Evolutionary conservation across 1,284 basidiomycete genomes (phyloP), one percentile per base, ranked within the genome.

Genomic region (Kwoniella shivajii): DNA sequence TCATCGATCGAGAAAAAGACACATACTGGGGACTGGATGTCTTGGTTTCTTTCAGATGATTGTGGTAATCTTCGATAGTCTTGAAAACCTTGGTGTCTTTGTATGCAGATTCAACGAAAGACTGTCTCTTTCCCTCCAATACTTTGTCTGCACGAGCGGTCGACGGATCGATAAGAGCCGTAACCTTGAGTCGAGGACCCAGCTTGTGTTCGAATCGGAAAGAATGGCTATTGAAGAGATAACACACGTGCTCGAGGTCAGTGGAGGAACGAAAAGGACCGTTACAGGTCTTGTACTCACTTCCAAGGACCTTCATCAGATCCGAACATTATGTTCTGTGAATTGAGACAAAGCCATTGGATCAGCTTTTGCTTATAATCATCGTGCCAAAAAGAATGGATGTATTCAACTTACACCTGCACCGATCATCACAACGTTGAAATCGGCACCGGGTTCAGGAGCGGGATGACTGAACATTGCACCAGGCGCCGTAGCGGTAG

Each of bases 171-270:
- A 99, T 89, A 56, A 99, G 82, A 14, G 92, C 95, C 54, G 92
- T 86, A 52, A 99, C 92, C 78, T 96, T 97, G 78, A 99, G 88
- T 69, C 95, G 90, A 22, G 88, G 89, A 44, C 95, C 95, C 59
- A 99, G 89, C 82, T 99, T 97, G 81, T 94, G 77, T 82, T 94
- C 92, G 67, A 95, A 86, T 73, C 92, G 89, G 85, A 94, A 92
- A 47, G 91, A 94, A 78, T 95, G 92, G 79, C 94, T 93, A 88
- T 88, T 26, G n/a, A n/a, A 33, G n/a, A 31, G 24, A 22, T 4
- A 54, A 39, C 30, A 47, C 6, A 50, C 26, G 46, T 24, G 20
- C n/a, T n/a, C n/a, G n/a, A n/a, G n/a, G n/a, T n/a, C n/a, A n/a
- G n/a, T n/a, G n/a, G n/a, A n/a, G n/a, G n/a, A n/a, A n/a, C n/a